These are phyloP conservation scores for Westerdykella sp. DNA, from an alignment of 2,329 filamentous ascomycete genomes.

Conservation along the genomic window DNA sequence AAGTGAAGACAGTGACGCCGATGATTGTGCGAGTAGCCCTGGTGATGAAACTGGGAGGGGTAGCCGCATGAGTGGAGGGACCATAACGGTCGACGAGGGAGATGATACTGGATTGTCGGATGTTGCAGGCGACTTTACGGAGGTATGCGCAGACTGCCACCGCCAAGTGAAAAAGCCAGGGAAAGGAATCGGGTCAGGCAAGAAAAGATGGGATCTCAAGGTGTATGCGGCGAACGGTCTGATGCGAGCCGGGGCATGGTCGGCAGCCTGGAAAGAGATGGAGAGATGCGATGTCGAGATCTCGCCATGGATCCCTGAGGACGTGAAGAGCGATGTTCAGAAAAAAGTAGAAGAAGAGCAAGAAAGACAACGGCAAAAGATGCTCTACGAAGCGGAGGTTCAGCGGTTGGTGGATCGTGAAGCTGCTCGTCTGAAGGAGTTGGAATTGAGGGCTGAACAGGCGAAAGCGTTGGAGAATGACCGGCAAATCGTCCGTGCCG, in stretches of 20 bases:
- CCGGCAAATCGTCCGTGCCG: neutral
- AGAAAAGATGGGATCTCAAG: slow-evolving; percentile 68
- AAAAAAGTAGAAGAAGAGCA: slow-evolving; percentile 41
- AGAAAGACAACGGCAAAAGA: slow-evolving; percentile 24
- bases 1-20: slow-evolving; percentile 36
- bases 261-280: slow-evolving; percentile 94
- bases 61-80: slow-evolving; percentile 33
- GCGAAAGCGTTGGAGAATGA: neutral
- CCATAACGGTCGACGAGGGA: slow-evolving; percentile 28
- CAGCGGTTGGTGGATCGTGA: slow-evolving; percentile 31
- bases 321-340: slow-evolving; percentile 56
- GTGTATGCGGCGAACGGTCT: slow-evolving; percentile 93
- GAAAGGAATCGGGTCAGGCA: slow-evolving; percentile 31
- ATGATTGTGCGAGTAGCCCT: slow-evolving; percentile 28
- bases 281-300: slow-evolving; percentile 96
- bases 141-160: slow-evolving; percentile 47
- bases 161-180: slow-evolving; percentile 33
- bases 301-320: slow-evolving; percentile 61
- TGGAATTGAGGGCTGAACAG: slow-evolving; percentile 10
- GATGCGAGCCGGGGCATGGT: slow-evolving; percentile 88
- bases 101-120: slow-evolving; percentile 11
- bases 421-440: slow-evolving; percentile 16
- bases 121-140: slow-evolving; percentile 24
- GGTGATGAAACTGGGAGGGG: slow-evolving; percentile 28
- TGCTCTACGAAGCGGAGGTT: slow-evolving; percentile 26